Percentiles rank a stretch among this genome's conserved stretches.
These are phyloP conservation scores for Pseudognaphalium luteoalbum DNA, from an alignment of 129 eudicot species.

Conservation along the genomic window DNA sequence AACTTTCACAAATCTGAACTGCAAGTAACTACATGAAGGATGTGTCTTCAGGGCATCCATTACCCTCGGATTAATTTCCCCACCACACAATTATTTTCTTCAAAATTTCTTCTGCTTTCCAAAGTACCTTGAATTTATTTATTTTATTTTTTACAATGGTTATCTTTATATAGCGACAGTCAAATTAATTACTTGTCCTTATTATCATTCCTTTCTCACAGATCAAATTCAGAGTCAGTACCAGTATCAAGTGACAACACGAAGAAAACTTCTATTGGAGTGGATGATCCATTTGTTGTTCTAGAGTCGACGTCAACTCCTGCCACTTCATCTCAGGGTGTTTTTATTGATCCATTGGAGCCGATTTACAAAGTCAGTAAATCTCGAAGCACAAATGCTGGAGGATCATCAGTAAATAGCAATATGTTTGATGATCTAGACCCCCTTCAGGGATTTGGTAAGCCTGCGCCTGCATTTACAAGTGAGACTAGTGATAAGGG, in stretches of 20 bases:
- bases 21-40: background rate
- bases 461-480: slow-evolving; percentile 55
- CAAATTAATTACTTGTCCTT: background rate
- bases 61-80: background rate
- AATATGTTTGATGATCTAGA: slow-evolving; percentile 75
- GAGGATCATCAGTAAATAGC: slow-evolving; percentile 45
- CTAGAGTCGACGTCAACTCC: slow-evolving; percentile 57
- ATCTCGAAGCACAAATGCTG: slow-evolving; percentile 48
- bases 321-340: slow-evolving; percentile 43
- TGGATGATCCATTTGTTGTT: slow-evolving; percentile 75
- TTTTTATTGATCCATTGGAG: slow-evolving; percentile 61
- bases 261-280: slow-evolving; percentile 43
- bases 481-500: slow-evolving; percentile 41
- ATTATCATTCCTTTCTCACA: slow-evolving; percentile 35
- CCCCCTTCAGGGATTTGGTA: slow-evolving; percentile 68
- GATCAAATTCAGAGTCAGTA: slow-evolving; percentile 48
- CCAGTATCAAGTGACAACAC: slow-evolving; percentile 40
- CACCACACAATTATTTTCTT: background rate
- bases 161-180: slow-evolving; percentile 3
- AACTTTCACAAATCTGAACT: background rate
- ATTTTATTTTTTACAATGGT: background rate
- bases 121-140: background rate
- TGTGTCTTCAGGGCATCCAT: background rate
- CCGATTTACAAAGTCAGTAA: slow-evolving; percentile 52
- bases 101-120: background rate